Base-by-base conservation (phyloP, 768 basidiomycete species). In the Mycena galericulata region DNA sequence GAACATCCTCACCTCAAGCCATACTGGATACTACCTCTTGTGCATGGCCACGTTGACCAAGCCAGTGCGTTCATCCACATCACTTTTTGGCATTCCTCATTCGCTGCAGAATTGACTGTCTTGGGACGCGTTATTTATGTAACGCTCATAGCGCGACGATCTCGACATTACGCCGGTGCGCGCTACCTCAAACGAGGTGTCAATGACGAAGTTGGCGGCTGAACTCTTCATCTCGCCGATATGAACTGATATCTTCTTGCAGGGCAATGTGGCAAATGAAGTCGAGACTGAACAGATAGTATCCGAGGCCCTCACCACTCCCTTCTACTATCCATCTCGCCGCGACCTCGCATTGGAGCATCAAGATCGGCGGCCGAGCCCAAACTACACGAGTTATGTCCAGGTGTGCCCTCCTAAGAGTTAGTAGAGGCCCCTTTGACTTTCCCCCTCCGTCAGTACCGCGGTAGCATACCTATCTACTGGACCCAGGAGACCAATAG, bases 271-370 rank as follows among this genome's bases (percentile, higher is more conserved):
- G 12, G 97, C 97, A 3, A 99, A 99, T 75, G 98, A 99, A 78
- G 98, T 99, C 2, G 98, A 99, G 80, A 98, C 96, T 0, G 98
- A 99, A 77, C 98, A 99, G 75, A 97, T 99, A 56, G 95, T 97
- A 0, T 93, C 92, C 10, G 96, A 97, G 75, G 92, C 94, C 0
- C 76, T 94, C 7, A 97, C 94, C 0, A 97, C 96, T 0, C 89
- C 96, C 0, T 97, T 98, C 76, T 95, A 96, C 76, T 92, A 86
- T 71, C 94, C 93, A 11, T 80, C 84, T 14, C 78, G 82, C 34
- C 73, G 77, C 43, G 81, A 81, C 17, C 71, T 75, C 10, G 60
- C 72, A 2, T 75, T 75, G 22, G 78, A 72, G 10, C 77, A 72
- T 41, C 80, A 78, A 15, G 79, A 81, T 36, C 83, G 92, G 27